Base-by-base conservation (phyloP, 805 yeast genomes). In the Clavispora santaluciae region DNA sequence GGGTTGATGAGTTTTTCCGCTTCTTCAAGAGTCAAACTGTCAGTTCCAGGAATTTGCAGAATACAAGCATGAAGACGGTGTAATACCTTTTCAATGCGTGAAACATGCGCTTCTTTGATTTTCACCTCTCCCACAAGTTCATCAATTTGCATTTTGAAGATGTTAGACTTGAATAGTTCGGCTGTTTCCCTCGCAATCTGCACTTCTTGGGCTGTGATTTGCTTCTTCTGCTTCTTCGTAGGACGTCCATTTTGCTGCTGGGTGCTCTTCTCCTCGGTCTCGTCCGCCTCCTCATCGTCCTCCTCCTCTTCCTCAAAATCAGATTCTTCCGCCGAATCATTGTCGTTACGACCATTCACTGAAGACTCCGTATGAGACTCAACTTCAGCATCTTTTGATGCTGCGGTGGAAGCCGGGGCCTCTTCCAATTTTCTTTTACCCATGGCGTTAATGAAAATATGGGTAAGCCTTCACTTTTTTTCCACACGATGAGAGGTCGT, bases 121-220 rank as follows among this genome's bases (percentile, higher is more conserved):
- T 79, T 77, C 30, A 91, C 76, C 61, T 91, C 98, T 50, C 79
- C 77, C 51, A 93, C 68, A 30, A 93, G 69, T 59, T 90, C 98
- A 63, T 90, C 98, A 45, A 93, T 89, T 66, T 93, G 96, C 43
- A 93, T 65, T 61, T 93, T 93, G 79, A 93, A 91, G 41, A 93
- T 89, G 63, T 90, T 93, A 7, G 96, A 88, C 57, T 90, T 88
- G 78, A 90, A 93, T 35, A 91, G 67, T 60, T 90, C 97, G 1
- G 95, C 93, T 1, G 97, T 86, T 60, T 90, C 97, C 53, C 95
- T 76, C 0, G 96, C 96, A 2, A 85, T 75, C 54, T 91, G 96
- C 35, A 91, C 80, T 43, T 93, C 96, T 51, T 87, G 90, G 0
- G 93, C 81, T 0, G 85, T 67, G 18, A 79, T 54, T 48, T 70